Conservation (phyloP, 441 rosid genomes). For the Brassica hybrid region DNA sequence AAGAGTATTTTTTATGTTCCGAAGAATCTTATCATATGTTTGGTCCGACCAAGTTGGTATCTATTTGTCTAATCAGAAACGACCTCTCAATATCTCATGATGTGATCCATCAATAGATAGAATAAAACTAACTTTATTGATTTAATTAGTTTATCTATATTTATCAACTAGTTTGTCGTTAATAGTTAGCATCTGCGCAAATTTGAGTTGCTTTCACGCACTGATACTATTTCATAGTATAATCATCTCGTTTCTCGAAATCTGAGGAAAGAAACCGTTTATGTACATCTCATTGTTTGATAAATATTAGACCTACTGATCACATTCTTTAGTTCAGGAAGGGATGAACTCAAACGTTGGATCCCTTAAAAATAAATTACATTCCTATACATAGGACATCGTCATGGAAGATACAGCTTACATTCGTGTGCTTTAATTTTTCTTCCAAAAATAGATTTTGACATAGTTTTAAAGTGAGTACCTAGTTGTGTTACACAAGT, state of each 20-base stretch:
- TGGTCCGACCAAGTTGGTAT: constrained; percentile 20
- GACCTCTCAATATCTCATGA: constrained; percentile 15
- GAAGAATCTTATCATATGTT: constrained; percentile 20
- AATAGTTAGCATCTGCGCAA: background rate
- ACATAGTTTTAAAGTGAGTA: no score
- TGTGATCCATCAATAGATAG: constrained; percentile 22
- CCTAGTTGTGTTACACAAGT: background rate
- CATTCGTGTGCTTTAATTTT: background rate
- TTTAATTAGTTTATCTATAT: background rate
- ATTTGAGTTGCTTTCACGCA: background rate
- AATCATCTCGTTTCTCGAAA: background rate
- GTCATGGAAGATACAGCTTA: background rate
- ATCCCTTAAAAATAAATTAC: background rate
- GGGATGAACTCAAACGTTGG: background rate
- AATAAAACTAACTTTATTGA: constrained; percentile 10
- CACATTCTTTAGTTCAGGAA: background rate
- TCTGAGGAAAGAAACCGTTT: background rate
- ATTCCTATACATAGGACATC: background rate
- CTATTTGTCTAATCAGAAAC: constrained; percentile 13
- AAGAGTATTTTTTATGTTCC: background rate
- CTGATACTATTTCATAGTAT: background rate
- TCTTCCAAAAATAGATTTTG: background rate
- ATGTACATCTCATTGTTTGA: background rate
- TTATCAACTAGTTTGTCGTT: background rate
- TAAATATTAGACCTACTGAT: background rate